Evolutionary conservation across 345 rosid genomes (phyloP).

Genomic region (Sisymbrium altissimum): DNA sequence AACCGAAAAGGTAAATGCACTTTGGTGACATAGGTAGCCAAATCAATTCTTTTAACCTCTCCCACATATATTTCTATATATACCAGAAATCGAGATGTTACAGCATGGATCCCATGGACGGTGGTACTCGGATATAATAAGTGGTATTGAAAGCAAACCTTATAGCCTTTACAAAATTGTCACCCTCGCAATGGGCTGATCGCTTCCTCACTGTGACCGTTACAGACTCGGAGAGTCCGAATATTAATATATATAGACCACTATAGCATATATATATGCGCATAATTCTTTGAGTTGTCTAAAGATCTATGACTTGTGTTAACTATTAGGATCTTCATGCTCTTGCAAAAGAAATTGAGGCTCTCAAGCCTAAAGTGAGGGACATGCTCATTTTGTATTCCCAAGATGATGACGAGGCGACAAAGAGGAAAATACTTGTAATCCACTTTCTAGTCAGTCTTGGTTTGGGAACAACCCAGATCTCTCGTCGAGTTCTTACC

Average conservation of each 20-base stretch:
- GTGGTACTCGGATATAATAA: too few species aligned
- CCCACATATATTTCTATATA: too few species aligned
- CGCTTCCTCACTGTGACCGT: background rate
- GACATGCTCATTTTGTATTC: background rate
- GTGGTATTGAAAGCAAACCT: too few species aligned
- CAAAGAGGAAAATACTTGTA: background rate
- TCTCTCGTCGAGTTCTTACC: too few species aligned
- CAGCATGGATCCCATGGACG: too few species aligned
- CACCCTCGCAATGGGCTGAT: constrained; percentile 5
- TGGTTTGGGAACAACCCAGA: too few species aligned
- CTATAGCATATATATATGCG: background rate
- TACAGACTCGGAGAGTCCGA: background rate
- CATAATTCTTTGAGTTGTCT: too few species aligned
- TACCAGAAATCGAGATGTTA: too few species aligned
- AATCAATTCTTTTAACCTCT: too few species aligned
- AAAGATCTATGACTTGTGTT: too few species aligned
- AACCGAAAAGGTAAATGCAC: too few species aligned
- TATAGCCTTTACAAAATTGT: background rate
- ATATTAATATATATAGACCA: background rate
- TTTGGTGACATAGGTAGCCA: too few species aligned
- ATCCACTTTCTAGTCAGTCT: background rate
- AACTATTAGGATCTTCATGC: background rate
- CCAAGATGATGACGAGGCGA: background rate
- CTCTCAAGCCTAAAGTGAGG: constrained; percentile 2
- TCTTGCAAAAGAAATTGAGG: constrained; percentile 18